phyloP scores from a whole-genome alignment of 768 basidiomycete species.

The Austroboletus eburneus region DNA sequence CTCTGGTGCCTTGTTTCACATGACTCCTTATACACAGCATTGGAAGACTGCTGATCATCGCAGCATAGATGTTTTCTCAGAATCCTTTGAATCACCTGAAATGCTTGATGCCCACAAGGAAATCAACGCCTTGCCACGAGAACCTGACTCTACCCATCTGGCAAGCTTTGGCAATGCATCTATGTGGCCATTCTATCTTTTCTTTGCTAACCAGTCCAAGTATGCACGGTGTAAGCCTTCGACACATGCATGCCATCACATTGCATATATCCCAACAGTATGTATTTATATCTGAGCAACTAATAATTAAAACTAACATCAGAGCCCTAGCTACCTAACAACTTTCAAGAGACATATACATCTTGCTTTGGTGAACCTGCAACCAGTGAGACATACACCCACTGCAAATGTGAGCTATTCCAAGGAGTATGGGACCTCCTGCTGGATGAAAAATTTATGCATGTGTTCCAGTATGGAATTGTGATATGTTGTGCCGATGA shows the following conservation, averaged over 20 bases:
- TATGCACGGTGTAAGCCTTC: not conserved
- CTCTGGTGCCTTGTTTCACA: too few relatives aligned
- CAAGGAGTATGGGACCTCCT: constrained; percentile 20
- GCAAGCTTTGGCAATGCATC: not conserved
- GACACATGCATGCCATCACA: not conserved
- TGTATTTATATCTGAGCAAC: too few relatives aligned
- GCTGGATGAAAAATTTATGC: constrained; percentile 22
- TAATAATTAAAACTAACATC: too few relatives aligned
- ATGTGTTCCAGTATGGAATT: not conserved
- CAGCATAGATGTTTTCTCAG: not conserved
- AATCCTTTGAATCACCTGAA: not conserved
- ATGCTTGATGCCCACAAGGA: not conserved
- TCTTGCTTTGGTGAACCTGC: too few relatives aligned
- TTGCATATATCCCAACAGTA: not conserved
- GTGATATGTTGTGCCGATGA: not conserved
- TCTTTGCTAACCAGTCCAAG: not conserved
- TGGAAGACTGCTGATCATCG: too few relatives aligned
- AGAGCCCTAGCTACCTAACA: too few relatives aligned
- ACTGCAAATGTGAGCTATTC: constrained; percentile 19
- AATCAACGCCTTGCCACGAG: not conserved
- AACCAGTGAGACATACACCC: not conserved
- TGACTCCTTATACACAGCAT: too few relatives aligned
- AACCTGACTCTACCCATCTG: not conserved
- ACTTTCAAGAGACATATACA: too few relatives aligned
- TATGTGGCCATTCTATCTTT: not conserved